Percentiles rank a stretch among this genome's conserved stretches.
Evolutionary conservation across 2,329 filamentous ascomycete genomes (phyloP).

Genomic region (Ophiognomonia clavigignenti-juglandacearum): DNA sequence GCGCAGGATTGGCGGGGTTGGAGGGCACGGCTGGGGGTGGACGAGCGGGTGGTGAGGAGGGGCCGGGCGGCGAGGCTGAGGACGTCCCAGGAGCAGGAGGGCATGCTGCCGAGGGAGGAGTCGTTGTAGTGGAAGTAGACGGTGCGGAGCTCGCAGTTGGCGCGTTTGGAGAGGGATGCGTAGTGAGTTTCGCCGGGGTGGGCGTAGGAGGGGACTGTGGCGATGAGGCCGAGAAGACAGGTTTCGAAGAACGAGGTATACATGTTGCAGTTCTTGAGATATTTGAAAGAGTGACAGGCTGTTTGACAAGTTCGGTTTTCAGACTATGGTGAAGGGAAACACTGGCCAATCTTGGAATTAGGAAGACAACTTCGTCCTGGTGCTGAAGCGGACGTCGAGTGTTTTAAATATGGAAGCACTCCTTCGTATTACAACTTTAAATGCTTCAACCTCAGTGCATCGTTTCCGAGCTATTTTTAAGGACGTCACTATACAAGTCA

Average conservation of each 20-base stretch:
- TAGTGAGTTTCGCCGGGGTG: neutral
- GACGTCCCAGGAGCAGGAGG: conserved; percentile 6
- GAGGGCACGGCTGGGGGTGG: neutral
- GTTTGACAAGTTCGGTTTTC: no score
- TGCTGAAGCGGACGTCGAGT: no score
- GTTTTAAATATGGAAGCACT: no score
- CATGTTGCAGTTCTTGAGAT: no score
- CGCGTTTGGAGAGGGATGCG: neutral
- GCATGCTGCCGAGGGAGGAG: neutral
- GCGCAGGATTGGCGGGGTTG: neutral
- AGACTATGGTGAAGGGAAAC: no score
- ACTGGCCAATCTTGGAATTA: no score
- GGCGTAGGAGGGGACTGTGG: neutral
- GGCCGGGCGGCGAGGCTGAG: conserved; percentile 1
- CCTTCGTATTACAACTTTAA: no score
- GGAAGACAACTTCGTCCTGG: no score
- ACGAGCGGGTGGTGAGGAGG: neutral
- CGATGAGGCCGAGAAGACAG: neutral
- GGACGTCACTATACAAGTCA: no score
- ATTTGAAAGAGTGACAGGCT: no score
- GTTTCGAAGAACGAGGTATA: neutral
- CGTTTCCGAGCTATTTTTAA: no score
- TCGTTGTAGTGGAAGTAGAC: conserved; percentile 7
- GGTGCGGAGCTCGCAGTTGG: neutral
- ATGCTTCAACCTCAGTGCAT: no score